Evolutionary conservation across 352 stramenopile species (phyloP).

Genomic region (Pythium rhizo-oryzae): DNA sequence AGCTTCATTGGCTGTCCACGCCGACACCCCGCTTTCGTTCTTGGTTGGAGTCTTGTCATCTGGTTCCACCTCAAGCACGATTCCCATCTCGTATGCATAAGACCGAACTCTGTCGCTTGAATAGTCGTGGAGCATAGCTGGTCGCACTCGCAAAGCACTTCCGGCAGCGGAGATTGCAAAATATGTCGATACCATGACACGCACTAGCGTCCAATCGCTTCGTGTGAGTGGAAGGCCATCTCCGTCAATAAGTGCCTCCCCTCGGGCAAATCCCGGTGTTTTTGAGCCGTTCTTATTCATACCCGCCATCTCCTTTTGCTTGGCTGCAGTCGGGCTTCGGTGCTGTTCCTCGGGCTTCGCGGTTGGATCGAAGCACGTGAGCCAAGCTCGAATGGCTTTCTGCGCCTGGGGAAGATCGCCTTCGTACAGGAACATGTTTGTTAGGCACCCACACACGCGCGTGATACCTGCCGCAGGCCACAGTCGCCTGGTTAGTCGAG

Average conservation of each 20-base stretch:
- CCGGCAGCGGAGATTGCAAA: conserved; percentile 71
- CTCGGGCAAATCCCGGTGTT: conserved; percentile 52
- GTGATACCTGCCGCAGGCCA: conserved; percentile 85
- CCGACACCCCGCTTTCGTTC: background rate
- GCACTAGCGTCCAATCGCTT: conserved; percentile 83
- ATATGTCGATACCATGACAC: conserved; percentile 77
- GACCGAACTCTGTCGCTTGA: conserved; percentile 31
- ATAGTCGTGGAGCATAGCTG: conserved; percentile 28
- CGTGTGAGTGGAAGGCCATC: conserved; percentile 79
- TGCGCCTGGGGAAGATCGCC: conserved; percentile 63
- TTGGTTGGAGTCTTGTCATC: background rate
- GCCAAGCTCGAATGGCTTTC: conserved; percentile 55
- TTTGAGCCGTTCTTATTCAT: conserved; percentile 20
- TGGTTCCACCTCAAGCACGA: conserved; percentile 21
- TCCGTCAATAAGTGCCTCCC: conserved; percentile 74
- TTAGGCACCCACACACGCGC: conserved; percentile 73
- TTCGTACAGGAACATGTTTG: conserved; percentile 76
- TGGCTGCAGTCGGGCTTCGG: conserved; percentile 27
- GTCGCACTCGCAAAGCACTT: conserved; percentile 51
- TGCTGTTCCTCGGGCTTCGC: conserved; percentile 46
- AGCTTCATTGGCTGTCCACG: conserved; percentile 54
- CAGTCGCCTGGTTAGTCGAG: conserved; percentile 54
- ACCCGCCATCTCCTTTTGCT: conserved; percentile 23
- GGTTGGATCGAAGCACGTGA: conserved; percentile 80
- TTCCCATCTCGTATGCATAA: conserved; percentile 74